Evolutionary conservation across 345 rosid species (phyloP).

Genomic region (Microthlaspi erraticum): DNA sequence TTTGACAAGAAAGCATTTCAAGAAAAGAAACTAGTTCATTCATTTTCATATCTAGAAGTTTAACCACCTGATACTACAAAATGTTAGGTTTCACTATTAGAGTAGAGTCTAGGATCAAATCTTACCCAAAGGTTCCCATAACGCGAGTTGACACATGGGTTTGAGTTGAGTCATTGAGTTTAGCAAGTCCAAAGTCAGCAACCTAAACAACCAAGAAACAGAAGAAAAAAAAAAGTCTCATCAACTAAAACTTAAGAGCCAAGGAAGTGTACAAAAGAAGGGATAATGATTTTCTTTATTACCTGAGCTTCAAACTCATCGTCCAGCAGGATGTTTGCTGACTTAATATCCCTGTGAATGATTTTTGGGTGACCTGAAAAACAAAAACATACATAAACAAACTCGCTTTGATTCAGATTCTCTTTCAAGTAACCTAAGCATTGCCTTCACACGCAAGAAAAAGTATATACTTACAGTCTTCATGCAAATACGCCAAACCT

Average conservation of each 20-base stretch:
- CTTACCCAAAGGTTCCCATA: conserved; percentile 99
- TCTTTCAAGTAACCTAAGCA: neutral
- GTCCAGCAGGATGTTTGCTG: conserved; percentile 85
- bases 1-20: neutral
- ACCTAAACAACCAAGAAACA: conserved; percentile 54
- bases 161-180: conserved; percentile 72
- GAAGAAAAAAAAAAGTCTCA: neutral
- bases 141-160: conserved; percentile 99
- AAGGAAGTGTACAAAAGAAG: neutral
- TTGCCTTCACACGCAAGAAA: neutral
- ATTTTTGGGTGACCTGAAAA: conserved; percentile 86
- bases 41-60: neutral
- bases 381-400: conserved; percentile 9
- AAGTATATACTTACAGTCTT: conserved; percentile 86
- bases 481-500: conserved; percentile 97
- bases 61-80: neutral
- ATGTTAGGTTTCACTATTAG: neutral
- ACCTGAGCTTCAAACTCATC: conserved; percentile 89
- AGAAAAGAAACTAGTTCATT: neutral
- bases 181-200: conserved; percentile 99
- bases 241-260: neutral
- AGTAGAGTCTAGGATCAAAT: conserved; percentile 20
- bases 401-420: neutral
- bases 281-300: conserved; percentile 24
- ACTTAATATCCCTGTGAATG: conserved; percentile 93